Conservation (phyloP, 495 filamentous ascomycete species). For the Aspergillus panamensis region DNA sequence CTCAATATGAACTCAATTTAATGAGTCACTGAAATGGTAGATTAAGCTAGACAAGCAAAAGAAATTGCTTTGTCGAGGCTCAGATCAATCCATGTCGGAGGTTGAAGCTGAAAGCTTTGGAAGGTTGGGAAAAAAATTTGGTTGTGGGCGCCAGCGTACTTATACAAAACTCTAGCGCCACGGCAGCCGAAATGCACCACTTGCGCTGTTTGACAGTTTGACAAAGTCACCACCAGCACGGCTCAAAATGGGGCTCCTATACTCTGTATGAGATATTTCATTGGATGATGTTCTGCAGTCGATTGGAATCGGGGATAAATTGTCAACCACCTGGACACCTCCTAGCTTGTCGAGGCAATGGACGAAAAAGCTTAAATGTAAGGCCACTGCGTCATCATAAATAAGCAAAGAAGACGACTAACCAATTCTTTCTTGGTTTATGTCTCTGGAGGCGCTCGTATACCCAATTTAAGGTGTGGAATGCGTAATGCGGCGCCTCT, state of each 20-base stretch:
- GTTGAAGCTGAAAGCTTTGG: slow-evolving; percentile 23
- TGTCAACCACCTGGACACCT: no score
- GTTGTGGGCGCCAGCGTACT: slow-evolving; percentile 34
- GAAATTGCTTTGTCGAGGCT: slow-evolving; percentile 8
- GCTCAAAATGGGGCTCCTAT: background rate
- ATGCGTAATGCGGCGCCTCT: background rate
- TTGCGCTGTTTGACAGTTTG: slow-evolving; percentile 19
- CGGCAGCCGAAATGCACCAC: slow-evolving; percentile 16
- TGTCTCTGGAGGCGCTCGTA: background rate
- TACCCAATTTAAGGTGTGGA: background rate
- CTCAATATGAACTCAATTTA: background rate
- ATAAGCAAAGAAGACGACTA: background rate
- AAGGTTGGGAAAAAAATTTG: slow-evolving; percentile 32
- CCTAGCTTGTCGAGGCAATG: no score
- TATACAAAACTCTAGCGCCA: slow-evolving; percentile 17
- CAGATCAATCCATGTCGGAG: slow-evolving; percentile 8
- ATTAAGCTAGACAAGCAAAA: background rate
- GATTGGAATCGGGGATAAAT: no score
- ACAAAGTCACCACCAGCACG: slow-evolving; percentile 13
- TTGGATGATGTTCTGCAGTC: no score
- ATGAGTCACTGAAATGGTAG: slow-evolving; percentile 7
- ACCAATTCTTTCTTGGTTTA: background rate
- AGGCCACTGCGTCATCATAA: background rate
- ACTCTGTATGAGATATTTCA: background rate
- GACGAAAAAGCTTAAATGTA: background rate